Percentiles rank a stretch among this genome's conserved stretches.
phyloP scores from a whole-genome alignment of 2,329 filamentous ascomycete species.

The Sporothrix sp. region DNA sequence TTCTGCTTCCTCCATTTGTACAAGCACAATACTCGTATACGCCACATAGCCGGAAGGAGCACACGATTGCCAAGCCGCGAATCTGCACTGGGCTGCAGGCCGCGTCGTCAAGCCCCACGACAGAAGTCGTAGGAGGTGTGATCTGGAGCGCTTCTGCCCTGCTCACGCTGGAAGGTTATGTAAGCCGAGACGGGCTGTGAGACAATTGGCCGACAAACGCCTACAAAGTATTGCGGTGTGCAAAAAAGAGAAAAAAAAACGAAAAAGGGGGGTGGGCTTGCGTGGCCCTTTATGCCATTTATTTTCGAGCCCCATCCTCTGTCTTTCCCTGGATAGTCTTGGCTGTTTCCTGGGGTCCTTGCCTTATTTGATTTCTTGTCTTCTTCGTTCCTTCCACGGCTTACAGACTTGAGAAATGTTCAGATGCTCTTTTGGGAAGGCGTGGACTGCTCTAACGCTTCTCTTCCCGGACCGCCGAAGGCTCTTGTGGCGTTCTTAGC shows the following conservation, averaged over 20 bases:
- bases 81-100: neutral
- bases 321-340: neutral
- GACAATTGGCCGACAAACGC: slow-evolving; percentile 11
- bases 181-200: neutral
- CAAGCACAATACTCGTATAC: too few species aligned
- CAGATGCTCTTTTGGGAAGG: neutral
- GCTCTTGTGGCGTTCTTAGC: neutral
- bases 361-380: neutral
- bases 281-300: neutral
- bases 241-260: too few species aligned
- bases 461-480: neutral
- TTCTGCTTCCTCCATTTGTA: neutral
- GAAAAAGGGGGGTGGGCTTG: slow-evolving; percentile 5
- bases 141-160: neutral
- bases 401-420: neutral
- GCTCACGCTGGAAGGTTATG: neutral
- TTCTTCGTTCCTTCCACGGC: too few species aligned
- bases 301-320: neutral
- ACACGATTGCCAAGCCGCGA: slow-evolving; percentile 4
- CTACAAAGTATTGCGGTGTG: too few species aligned
- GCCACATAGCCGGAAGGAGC: neutral
- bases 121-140: neutral
- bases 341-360: too few species aligned
- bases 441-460: too few species aligned
- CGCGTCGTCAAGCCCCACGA: neutral